These are phyloP conservation scores for Ailanthus altissimus DNA, from an alignment of 345 rosid genomes.

Conservation along the genomic window DNA sequence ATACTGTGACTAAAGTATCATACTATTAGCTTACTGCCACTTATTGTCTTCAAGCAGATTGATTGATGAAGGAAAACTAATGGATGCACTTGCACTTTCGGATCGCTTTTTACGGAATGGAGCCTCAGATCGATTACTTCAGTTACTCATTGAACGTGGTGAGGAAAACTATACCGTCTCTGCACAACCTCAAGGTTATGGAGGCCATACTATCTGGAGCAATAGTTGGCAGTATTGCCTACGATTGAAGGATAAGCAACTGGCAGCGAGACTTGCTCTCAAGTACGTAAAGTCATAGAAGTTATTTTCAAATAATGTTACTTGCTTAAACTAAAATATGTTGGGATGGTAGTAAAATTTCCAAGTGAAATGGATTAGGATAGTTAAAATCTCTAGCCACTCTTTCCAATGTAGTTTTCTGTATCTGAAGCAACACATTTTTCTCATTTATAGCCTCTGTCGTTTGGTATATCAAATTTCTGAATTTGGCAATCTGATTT, in stretches of 20 bases:
- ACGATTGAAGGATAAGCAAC: slow-evolving; percentile 88
- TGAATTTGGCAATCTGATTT: too few relatives aligned
- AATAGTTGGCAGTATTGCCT: slow-evolving; percentile 96
- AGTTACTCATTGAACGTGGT: slow-evolving; percentile 70
- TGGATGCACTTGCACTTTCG: slow-evolving; percentile 97
- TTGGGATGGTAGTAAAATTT: too few relatives aligned
- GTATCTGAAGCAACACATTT: too few relatives aligned
- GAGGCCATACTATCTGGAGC: slow-evolving; percentile 67
- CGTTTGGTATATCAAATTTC: too few relatives aligned
- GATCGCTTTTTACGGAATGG: slow-evolving; percentile 94
- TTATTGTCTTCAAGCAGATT: slow-evolving; percentile 46
- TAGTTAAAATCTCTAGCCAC: too few relatives aligned
- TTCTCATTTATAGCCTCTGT: too few relatives aligned
- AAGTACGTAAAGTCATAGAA: slow-evolving; percentile 51
- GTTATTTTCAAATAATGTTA: neutral
- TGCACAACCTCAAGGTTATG: slow-evolving; percentile 58
- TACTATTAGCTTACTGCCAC: slow-evolving; percentile 12
- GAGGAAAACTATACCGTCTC: slow-evolving; percentile 58
- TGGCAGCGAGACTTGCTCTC: slow-evolving; percentile 87
- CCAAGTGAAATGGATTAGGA: too few relatives aligned
- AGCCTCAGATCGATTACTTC: slow-evolving; percentile 85
- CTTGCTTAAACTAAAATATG: neutral
- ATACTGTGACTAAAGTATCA: too few relatives aligned
- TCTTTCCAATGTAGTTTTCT: too few relatives aligned
- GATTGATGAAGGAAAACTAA: slow-evolving; percentile 81